Base-by-base conservation (phyloP, 306 rosid genomes). In the Pterocarpus macrocarpus region DNA sequence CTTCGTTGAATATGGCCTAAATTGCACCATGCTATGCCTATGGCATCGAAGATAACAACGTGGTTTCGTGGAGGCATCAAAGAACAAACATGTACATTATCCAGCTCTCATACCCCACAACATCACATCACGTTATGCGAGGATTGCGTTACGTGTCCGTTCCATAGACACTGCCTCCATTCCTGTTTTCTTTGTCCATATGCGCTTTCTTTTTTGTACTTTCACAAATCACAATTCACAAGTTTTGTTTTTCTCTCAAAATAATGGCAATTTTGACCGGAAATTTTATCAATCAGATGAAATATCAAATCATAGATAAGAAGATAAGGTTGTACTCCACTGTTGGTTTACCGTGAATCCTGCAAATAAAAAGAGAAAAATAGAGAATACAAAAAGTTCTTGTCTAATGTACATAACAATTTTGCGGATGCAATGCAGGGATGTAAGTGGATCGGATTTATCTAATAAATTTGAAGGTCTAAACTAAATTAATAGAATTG, bases 81-180 rank as follows among this genome's bases (percentile, higher is more conserved):
- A 34, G 39, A 69, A 12, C 8, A 22, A 47, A 38, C 30, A 7
- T 8, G 63, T 11, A 16, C 15, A 12, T 3, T 38, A 44, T 78
- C 28, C 35, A 15, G 64, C 7, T 72, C 44, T 38, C 64, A 55
- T 34, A 33, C 11, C 59, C 49, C 36, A 47, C 32, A n/a, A 9
- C 62, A 4, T 52, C 57, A 6, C 4, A 70, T 16, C 65, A 38
- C 28, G 43, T 36, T 8, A 22, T 39, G 38, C 65, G 44, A 14
- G 7, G 12, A 70, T 43, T 78, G 49, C 79, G 74, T 63, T 71
- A 73, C 87, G 84, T 69, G 87, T 75, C 68, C 32, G 5, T 39
- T 69, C 50, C 59, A 63, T 5, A 2, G 1, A 61, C 79, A 68
- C 71, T 13, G 43, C 69, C 76, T 56, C 80, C 43, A 55, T 16